Base-by-base conservation (phyloP, 768 basidiomycete genomes). In the Myochromella boudieri region DNA sequence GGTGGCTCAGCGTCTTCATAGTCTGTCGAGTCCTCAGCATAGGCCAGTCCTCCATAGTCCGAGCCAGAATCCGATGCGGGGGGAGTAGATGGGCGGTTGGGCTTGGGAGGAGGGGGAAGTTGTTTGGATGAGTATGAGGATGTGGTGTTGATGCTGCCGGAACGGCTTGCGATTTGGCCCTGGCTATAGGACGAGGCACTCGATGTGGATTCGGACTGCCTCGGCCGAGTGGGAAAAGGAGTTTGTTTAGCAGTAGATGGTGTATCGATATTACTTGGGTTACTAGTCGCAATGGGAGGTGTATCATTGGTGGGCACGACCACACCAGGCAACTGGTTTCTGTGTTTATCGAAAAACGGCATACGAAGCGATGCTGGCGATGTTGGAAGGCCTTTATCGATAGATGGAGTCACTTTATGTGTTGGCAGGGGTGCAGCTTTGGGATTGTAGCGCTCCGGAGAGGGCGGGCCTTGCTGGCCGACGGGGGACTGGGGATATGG, bases 301-400 rank as follows among this genome's bases (percentile, higher is more conserved):
- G 42, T 52, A n/a, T n/a, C n/a, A 37, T 18, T 34, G 18, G 28
- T 40, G 12, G 59, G 39, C 9, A 39, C 45, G 12, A 41, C 60
- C 50, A 59, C 63, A 49, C 61, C 55, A 1, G 67, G 63, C 21
- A 61, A 21, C 33, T 62, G 66, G 54, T 68, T 67, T 53, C 75
- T 77, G 57, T 75, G 70, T 53, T 77, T 77, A 46, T 84, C 81
- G 52, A 85, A 76, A 60, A 85, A 78, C 7, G 80, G 77, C 50
- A 84, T 64, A 4, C 70, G 64, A 6, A 71, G 60, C 4, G 60
- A 60, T n/a, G 14, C 5, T 34, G 28, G 8, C 28, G 28, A 29
- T 29, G 8, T 34, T n/a, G 33, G 18, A 34, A n/a, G 33, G 33
- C 14, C 6, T 41, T 44, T 53, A 37, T 56, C 49, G 1, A 47